Base-by-base conservation (phyloP, 345 rosid species). In the Eucalyptus pauciflora region DNA sequence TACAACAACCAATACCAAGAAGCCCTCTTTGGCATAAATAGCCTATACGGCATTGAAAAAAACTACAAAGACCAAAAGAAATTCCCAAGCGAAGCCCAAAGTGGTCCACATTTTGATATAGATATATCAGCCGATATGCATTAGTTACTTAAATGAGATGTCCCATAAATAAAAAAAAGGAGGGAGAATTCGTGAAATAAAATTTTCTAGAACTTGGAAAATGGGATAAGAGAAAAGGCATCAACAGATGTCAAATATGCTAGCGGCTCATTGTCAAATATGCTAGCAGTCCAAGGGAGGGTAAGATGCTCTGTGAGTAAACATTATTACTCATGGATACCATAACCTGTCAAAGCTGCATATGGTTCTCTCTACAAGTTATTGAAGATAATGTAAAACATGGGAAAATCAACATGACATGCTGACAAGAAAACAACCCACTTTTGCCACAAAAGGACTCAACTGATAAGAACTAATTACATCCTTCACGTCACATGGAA, bases 381-480 rank as follows among this genome's bases (percentile, higher is more conserved):
- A 33, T 69, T 71, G 81, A 17, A 71, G 69, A 37, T 46, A 51
- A 10, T 16, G 43, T 17, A 13, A 86, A 48, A 25, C 52, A 48
- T 71, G 81, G 46, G 14, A 37, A 71, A 46, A 85, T 48, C 88
- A 87, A 87, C 79, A 37, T 6, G 46, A 41, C 2, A 88, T 37
- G 49, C 37, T 64, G 89, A 87, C 51, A 91, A 91, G 69, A 89
- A 88, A 87, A 89, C 46, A 89, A 94, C 98, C 90, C 92, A 96
- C 96, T 94, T 97, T 89, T 87, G 96, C 90, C 86, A 94, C 89
- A 92, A 95, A 96, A 93, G 96, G 94, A 95, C 95, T 92, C 96
- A 96, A 94, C 92, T 94, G 92, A 92, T 95, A 93, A 87, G 96
- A 93, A 89, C 92, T 88, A 25, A 94, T 89, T 56, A 97, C 91